Conservation (phyloP, 495 filamentous ascomycete genomes). For the Evansstolkia leycettana region DNA sequence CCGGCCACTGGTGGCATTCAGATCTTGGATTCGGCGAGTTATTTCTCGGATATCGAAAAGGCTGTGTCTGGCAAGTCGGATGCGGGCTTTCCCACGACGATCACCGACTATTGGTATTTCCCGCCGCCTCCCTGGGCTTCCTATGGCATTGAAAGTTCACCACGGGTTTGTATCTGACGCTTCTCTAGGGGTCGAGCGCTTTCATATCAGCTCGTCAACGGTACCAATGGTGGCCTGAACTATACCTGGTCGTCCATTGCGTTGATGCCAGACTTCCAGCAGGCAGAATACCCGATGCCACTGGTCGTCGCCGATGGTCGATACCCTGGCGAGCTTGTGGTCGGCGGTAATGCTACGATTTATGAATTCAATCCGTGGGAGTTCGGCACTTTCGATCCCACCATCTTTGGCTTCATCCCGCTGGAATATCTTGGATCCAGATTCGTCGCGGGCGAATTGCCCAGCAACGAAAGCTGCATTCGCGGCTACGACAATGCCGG, state of each 20-base stretch:
- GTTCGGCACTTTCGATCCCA: slow-evolving; percentile 72
- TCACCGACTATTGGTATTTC: slow-evolving; percentile 69
- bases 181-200: slow-evolving; percentile 47
- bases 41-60: slow-evolving; percentile 51
- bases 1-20: slow-evolving; percentile 36
- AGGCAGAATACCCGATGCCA: slow-evolving; percentile 61
- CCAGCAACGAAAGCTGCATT: slow-evolving; percentile 47
- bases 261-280: slow-evolving; percentile 47
- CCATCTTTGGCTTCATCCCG: slow-evolving; percentile 66
- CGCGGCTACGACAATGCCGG: slow-evolving; percentile 78
- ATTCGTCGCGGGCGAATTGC: slow-evolving; percentile 53
- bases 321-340: slow-evolving; percentile 46
- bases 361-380: slow-evolving; percentile 82
- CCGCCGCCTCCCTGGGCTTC: too few relatives aligned
- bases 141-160: too few relatives aligned
- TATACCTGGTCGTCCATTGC: slow-evolving; percentile 86
- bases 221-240: slow-evolving; percentile 47
- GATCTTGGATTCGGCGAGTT: slow-evolving; percentile 36
- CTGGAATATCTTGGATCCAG: slow-evolving; percentile 64
- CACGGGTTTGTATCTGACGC: too few relatives aligned
- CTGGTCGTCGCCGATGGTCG: slow-evolving; percentile 67
- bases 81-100: slow-evolving; percentile 59
- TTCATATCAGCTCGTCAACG: slow-evolving; percentile 72
- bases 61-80: slow-evolving; percentile 51
- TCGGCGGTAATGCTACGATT: slow-evolving; percentile 66